A percentile compares a stretch with the other conserved stretches of the same genome.
These are phyloP conservation scores for Amanita rubescens DNA, from an alignment of 768 basidiomycete species.

Conservation along the genomic window DNA sequence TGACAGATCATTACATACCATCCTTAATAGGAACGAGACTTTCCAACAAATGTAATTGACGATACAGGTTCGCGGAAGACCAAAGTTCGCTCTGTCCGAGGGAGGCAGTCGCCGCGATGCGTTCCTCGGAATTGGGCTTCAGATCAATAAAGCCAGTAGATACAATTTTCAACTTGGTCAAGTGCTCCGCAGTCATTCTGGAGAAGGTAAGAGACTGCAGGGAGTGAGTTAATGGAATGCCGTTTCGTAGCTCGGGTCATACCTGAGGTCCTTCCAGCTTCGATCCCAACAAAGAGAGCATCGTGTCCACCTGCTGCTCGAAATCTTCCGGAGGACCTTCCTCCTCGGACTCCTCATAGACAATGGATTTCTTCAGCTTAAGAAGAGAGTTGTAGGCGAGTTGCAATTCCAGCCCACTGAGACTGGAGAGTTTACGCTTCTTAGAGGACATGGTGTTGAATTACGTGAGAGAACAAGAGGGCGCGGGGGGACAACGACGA, in stretches of 20 bases:
- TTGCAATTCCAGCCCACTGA: constrained; percentile 12
- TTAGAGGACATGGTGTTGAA: too few species aligned
- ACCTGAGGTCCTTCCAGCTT: constrained; percentile 1
- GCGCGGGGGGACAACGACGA: too few species aligned
- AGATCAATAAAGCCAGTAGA: not conserved
- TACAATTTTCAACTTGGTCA: constrained; percentile 1
- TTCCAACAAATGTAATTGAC: constrained; percentile 2
- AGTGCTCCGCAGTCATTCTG: not conserved
- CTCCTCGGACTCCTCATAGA: not conserved
- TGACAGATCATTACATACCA: not conserved
- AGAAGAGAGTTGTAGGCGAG: constrained; percentile 7
- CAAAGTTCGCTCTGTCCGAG: constrained; percentile 1
- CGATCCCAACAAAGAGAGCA: not conserved
- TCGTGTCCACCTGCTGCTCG: not conserved
- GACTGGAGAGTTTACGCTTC: constrained; percentile 12
- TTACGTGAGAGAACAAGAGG: too few species aligned
- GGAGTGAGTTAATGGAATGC: not conserved
- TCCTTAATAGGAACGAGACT: not conserved
- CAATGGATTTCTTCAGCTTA: constrained; percentile 2
- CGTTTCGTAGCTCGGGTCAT: not conserved
- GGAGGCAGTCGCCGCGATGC: not conserved
- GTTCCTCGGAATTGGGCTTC: not conserved
- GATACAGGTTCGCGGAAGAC: constrained; percentile 1
- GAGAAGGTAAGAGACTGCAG: constrained; percentile 1
- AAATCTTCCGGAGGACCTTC: not conserved